Conservation (phyloP, 495 filamentous ascomycete genomes). For the Pseudoneurospora amorphoporcata region DNA sequence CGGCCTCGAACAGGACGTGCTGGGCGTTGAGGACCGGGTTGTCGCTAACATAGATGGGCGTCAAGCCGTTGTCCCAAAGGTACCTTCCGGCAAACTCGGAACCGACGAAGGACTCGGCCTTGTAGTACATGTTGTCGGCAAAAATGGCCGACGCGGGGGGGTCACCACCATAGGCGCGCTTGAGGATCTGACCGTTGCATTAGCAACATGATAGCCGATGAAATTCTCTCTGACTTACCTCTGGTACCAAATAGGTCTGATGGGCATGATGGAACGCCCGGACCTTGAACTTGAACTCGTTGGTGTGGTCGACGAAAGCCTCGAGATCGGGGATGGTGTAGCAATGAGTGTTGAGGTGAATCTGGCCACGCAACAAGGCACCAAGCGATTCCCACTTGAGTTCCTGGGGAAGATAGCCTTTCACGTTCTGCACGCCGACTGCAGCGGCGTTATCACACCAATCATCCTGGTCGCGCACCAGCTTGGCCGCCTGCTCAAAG, state of each 20-base stretch:
- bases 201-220: not conserved
- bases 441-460: slow-evolving; percentile 46
- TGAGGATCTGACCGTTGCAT: slow-evolving; percentile 26
- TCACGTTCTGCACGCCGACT: slow-evolving; percentile 26
- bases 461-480: slow-evolving; percentile 45
- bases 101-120: slow-evolving; percentile 49
- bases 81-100: slow-evolving; percentile 51
- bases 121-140: slow-evolving; percentile 54
- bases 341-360: slow-evolving; percentile 55
- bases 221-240: slow-evolving; percentile 14
- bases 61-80: slow-evolving; percentile 47
- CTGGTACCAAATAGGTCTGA: slow-evolving; percentile 49
- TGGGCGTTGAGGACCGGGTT: slow-evolving; percentile 42
- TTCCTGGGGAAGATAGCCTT: slow-evolving; percentile 40
- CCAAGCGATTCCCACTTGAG: slow-evolving; percentile 47
- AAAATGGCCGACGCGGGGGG: slow-evolving; percentile 42
- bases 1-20: slow-evolving; percentile 48
- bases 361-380: slow-evolving; percentile 49
- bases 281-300: slow-evolving; percentile 54
- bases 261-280: slow-evolving; percentile 57
- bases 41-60: slow-evolving; percentile 39
- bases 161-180: slow-evolving; percentile 37
- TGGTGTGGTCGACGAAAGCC: slow-evolving; percentile 49
- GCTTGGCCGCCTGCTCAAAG: slow-evolving; percentile 44
- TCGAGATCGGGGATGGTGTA: slow-evolving; percentile 57